Base-by-base conservation (phyloP, 176 grass and related monocot species). In the Oryza meyeriana region DNA sequence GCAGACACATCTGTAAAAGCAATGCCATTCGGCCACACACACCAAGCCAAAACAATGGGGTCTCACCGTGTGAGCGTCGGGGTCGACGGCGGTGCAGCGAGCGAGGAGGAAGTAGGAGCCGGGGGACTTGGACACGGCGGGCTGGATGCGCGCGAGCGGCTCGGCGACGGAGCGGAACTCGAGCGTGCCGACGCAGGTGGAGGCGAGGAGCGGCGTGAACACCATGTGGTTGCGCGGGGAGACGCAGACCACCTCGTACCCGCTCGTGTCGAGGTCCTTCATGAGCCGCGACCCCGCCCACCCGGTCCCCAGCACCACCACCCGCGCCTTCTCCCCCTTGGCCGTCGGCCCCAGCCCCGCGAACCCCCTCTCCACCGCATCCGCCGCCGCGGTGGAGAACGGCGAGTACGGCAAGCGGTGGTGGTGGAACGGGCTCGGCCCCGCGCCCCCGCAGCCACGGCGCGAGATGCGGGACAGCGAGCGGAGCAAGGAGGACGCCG, bases 181-280 rank as follows among this genome's bases (percentile, higher is more conserved):
- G 57, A 99, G 96, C 40, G 96, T 99, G 63, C 93, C 96, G 63
- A 99, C 96, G 89, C 96, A 99, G 38, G 96, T 99, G 42, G 96
- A 99, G 28, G 96, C 96, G 44, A 99, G 87, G 63, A 99, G 96
- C 78, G 96, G 96, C 62, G 96, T 99, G 91, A 99, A 99, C 67
- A 99, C 93, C 96, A 99, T 99, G 90, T 95, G 96, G 81, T 99
- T 99, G 40, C 96, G 87, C 50, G 96, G 96, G 30, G 96, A 91
- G 28, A 99, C 86, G 87, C 96, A 99, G 62, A 99, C 96, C 5
- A 99, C 87, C 75, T 99, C 96, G 82, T 95, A 99, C 10, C 80
- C 39, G 34, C 13, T 0, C 6, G 96, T 91, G 85, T 99, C 93
- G 33, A 99, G 44, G 68, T 88, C 89, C 88, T 99, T 95, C 93